Evolutionary conservation across 2,329 filamentous ascomycete species (phyloP).

Genomic region (Penicillium frequentans): DNA sequence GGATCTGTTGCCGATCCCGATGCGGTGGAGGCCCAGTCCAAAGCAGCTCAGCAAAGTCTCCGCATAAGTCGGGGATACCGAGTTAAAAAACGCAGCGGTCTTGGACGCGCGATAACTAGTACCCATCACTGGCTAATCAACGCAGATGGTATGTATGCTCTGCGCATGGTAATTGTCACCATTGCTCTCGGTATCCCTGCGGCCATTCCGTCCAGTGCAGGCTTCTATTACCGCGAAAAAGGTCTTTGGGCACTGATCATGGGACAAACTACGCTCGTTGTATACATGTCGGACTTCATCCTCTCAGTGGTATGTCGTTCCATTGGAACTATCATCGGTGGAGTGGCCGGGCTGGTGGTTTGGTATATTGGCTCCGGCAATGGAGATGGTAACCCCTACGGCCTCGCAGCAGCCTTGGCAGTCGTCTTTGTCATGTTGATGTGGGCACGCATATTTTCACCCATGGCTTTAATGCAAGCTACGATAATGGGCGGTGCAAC

Average conservation of each 20-base stretch:
- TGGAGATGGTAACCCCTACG: slow-evolving; percentile 52
- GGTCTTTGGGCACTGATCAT: slow-evolving; percentile 56
- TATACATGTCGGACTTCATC: slow-evolving; percentile 54
- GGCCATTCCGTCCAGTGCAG: slow-evolving; percentile 44
- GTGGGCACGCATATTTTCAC: slow-evolving; percentile 37
- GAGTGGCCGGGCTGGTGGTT: slow-evolving; percentile 47
- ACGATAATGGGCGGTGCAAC: slow-evolving; percentile 46
- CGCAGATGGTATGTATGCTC: slow-evolving; percentile 47
- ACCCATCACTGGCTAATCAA: slow-evolving; percentile 46
- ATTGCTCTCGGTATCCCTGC: slow-evolving; percentile 47
- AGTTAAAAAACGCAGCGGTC: slow-evolving; percentile 23
- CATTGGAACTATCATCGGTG: slow-evolving; percentile 49
- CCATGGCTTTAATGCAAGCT: slow-evolving; percentile 30
- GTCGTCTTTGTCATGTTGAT: slow-evolving; percentile 33
- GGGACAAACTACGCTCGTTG: slow-evolving; percentile 49
- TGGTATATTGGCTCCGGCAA: slow-evolving; percentile 55
- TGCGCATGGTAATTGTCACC: slow-evolving; percentile 51
- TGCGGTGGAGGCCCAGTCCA: slow-evolving; percentile 31
- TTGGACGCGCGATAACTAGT: slow-evolving; percentile 29
- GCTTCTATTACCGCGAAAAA: slow-evolving; percentile 55
- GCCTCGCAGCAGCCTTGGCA: slow-evolving; percentile 46
- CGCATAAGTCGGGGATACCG: slow-evolving; percentile 37
- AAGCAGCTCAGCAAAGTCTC: slow-evolving; percentile 38
- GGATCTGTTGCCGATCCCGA: slow-evolving; percentile 26
- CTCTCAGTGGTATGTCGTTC: slow-evolving; percentile 46